These are phyloP conservation scores for Aspergillus pseudoviridinutans DNA, from an alignment of 2,329 filamentous ascomycete genomes.

Conservation along the genomic window DNA sequence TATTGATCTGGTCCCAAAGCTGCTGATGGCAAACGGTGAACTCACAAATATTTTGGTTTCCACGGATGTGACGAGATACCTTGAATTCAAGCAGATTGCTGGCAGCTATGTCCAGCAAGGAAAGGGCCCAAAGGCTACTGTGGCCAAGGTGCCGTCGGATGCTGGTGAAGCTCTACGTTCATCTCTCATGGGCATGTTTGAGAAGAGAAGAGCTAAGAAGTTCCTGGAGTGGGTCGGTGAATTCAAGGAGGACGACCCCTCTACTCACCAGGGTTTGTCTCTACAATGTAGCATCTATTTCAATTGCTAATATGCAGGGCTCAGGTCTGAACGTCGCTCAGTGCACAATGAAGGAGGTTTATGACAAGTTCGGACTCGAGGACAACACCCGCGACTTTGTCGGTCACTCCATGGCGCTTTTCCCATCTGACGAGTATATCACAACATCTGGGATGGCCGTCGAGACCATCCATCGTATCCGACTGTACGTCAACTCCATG, in stretches of 20 bases:
- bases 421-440: slow-evolving; percentile 85
- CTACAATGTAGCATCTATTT: background rate
- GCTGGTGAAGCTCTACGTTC: slow-evolving; percentile 85
- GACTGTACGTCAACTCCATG: slow-evolving; percentile 96
- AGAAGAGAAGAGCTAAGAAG: slow-evolving; percentile 94
- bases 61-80: slow-evolving; percentile 83
- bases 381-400: slow-evolving; percentile 87
- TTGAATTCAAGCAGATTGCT: slow-evolving; percentile 91
- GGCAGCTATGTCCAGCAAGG: slow-evolving; percentile 96
- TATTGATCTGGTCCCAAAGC: slow-evolving; percentile 96
- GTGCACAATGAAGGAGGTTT: slow-evolving; percentile 96
- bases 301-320: slow-evolving; percentile 15
- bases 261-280: slow-evolving; percentile 79
- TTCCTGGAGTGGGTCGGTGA: slow-evolving; percentile 94
- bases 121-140: slow-evolving; percentile 73
- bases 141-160: slow-evolving; percentile 95
- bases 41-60: slow-evolving; percentile 97
- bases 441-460: slow-evolving; percentile 67
- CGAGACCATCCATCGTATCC: slow-evolving; percentile 86
- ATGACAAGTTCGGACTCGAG: slow-evolving; percentile 96
- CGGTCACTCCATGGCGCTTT: slow-evolving; percentile 97
- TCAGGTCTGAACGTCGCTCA: slow-evolving; percentile 73
- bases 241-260: slow-evolving; percentile 76
- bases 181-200: slow-evolving; percentile 92
- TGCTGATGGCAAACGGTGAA: slow-evolving; percentile 97